Base-by-base conservation (phyloP, 352 stramenopile species). In the Pythium volutum region DNA sequence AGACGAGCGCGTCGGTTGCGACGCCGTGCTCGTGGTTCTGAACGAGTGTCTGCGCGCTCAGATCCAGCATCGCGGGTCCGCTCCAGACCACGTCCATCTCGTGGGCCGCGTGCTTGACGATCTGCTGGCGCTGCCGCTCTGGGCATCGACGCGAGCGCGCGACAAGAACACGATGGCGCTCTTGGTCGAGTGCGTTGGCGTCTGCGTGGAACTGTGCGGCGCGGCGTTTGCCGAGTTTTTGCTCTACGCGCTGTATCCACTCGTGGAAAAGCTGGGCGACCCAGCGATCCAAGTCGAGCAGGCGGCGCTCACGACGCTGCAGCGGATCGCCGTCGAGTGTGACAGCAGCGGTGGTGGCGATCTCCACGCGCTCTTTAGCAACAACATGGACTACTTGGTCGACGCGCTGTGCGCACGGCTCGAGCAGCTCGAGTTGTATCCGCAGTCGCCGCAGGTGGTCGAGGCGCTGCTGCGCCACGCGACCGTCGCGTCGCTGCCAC, bases 331-430 rank as follows among this genome's bases (percentile, higher is more conserved):
- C 34, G 87, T 76, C 45, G 75, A 79, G 29, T 83, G 77, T n/a
- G n/a, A n/a, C n/a, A n/a, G n/a, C 20, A 77, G 70, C 16, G 83
- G 88, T 27, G 59, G 59, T 9, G 51, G 43, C 9, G 56, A 66
- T 39, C 59, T 91, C 38, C 79, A 89, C 43, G 69, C 65, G 20
- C 72, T 93, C 41, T 88, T 93, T 23, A 75, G 88, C 49, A 64
- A 66, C 52, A 95, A 93, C 50, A 93, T 93, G 82, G 87, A 95
- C 65, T 95, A 95, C 60, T 91, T 95, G 57, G 80, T 94, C 20
- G 87, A 95, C 65, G 72, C 84, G 1, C 66, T 95, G 49, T 89
- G 79, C 46, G 69, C 71, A 33, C 82, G 84, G 14, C 76, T 95
- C 15, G 73, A 85, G 36, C 77, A 90, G 45, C 55, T 95, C 47